phyloP scores from a whole-genome alignment of 768 basidiomycete genomes.

The Rhodotorula diobovata region DNA sequence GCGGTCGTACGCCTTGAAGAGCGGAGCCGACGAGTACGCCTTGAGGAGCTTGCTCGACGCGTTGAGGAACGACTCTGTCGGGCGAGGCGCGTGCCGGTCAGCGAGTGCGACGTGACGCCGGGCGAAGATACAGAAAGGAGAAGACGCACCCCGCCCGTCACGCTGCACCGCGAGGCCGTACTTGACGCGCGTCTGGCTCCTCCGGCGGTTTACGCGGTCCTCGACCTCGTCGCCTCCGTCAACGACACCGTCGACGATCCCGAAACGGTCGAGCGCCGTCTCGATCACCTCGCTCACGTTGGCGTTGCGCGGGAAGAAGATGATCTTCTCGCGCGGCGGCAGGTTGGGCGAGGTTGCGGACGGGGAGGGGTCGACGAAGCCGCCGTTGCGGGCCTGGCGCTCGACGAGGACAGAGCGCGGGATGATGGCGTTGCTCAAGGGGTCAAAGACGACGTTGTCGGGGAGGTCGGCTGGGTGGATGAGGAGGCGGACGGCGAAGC shows the following conservation, averaged over 20 bases:
- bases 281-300: constrained; percentile 97
- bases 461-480: constrained; percentile 88
- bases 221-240: constrained; percentile 98
- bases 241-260: constrained; percentile 93
- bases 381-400: constrained; percentile 53
- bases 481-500: constrained; percentile 79
- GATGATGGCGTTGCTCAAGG: constrained; percentile 87
- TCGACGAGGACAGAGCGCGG: constrained; percentile 66
- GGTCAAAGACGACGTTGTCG: constrained; percentile 91
- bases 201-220: constrained; percentile 77
- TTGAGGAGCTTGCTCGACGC: constrained; percentile 82
- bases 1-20: constrained; percentile 61
- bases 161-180: constrained; percentile 65
- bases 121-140: not conserved
- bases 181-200: constrained; percentile 70
- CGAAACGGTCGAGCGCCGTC: constrained; percentile 82
- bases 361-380: constrained; percentile 41
- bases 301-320: constrained; percentile 87
- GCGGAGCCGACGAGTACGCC: constrained; percentile 63
- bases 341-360: not conserved
- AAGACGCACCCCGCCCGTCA: constrained; percentile 59
- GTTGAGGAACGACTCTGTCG: constrained; percentile 60
- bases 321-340: constrained; percentile 64
- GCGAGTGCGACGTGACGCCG: too few species aligned
- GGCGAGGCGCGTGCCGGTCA: not conserved